Percentiles rank a stretch among this genome's conserved stretches.
Evolutionary conservation across 139 green algal species (phyloP).

Genomic region (Micromonas pusilla): DNA sequence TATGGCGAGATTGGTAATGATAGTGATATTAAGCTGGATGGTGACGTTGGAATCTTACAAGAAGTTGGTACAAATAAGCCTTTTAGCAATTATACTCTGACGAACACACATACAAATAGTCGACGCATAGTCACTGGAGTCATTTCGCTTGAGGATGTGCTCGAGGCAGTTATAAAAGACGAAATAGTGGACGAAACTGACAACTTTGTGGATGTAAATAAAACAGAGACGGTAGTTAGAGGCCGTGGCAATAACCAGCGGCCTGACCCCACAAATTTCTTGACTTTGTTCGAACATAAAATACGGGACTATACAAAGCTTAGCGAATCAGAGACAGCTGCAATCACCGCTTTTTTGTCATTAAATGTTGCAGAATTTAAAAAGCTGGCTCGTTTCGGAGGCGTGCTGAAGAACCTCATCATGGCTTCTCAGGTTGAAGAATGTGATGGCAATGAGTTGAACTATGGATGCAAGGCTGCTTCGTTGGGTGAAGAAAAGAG

Average conservation of each 20-base stretch:
- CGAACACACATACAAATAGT: background rate
- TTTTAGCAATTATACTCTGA: background rate
- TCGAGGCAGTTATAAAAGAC: constrained; percentile 52
- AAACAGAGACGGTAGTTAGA: background rate
- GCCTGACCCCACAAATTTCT: constrained; percentile 38
- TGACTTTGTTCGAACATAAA: constrained; percentile 52
- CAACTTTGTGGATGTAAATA: constrained; percentile 32
- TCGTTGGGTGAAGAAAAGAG: constrained; percentile 3
- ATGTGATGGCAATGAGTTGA: background rate
- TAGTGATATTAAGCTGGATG: background rate
- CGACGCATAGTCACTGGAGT: constrained; percentile 41
- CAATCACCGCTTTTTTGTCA: constrained; percentile 45
- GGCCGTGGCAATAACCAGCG: background rate
- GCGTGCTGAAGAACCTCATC: constrained; percentile 33
- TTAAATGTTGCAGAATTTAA: constrained; percentile 36
- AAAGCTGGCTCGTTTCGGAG: constrained; percentile 6
- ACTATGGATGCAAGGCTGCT: background rate
- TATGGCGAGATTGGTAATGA: constrained; percentile 15
- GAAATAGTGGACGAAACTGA: constrained; percentile 65
- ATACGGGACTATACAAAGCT: constrained; percentile 27
- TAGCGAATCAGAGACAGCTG: constrained; percentile 40
- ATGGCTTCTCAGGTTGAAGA: constrained; percentile 4
- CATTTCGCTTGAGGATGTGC: constrained; percentile 63
- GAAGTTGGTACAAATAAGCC: background rate
- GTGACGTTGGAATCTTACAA: background rate